phyloP scores from a whole-genome alignment of 495 filamentous ascomycete species.

The Neurospora sp. region DNA sequence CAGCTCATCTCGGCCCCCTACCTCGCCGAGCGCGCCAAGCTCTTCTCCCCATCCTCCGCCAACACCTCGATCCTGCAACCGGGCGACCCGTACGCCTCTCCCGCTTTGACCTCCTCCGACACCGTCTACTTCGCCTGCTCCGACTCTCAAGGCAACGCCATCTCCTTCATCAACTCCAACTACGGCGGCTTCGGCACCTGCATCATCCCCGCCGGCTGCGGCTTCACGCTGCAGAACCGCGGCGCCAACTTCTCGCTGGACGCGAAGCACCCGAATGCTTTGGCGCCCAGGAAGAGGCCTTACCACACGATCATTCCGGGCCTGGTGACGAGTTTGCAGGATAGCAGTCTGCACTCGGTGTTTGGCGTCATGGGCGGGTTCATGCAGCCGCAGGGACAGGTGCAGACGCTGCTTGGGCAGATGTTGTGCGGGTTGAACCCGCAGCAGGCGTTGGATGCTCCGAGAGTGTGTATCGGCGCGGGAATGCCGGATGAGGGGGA shows the following conservation, averaged over 20 bases:
- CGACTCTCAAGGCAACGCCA: constrained; percentile 74
- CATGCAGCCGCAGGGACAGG: constrained; percentile 98
- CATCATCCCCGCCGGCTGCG: constrained; percentile 74
- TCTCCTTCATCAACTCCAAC: constrained; percentile 94
- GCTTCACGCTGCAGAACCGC: constrained; percentile 94
- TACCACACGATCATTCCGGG: constrained; percentile 98
- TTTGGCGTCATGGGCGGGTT: constrained; percentile 98
- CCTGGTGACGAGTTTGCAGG: constrained; percentile 60
- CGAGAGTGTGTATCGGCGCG: constrained; percentile 72
- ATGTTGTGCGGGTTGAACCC: constrained; percentile 73
- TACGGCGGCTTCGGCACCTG: constrained; percentile 83
- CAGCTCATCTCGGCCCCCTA: constrained; percentile 46
- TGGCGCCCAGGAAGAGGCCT: constrained; percentile 76
- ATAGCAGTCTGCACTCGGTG: constrained; percentile 66
- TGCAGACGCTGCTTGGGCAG: constrained; percentile 90
- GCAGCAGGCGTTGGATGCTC: constrained; percentile 85
- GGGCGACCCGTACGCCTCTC: constrained; percentile 52
- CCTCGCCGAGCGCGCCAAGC: constrained; percentile 28
- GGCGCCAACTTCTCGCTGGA: constrained; percentile 70
- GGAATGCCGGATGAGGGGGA: constrained; percentile 45
- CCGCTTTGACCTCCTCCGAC: constrained; percentile 58
- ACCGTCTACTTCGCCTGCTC: constrained; percentile 90
- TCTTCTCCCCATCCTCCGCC: constrained; percentile 26
- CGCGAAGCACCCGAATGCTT: constrained; percentile 59
- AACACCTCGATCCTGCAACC: constrained; percentile 17